A percentile compares a stretch with the other conserved stretches of the same genome.
Conservation (phyloP, 2,329 filamentous ascomycete genomes). For the Penicillium sp. region DNA sequence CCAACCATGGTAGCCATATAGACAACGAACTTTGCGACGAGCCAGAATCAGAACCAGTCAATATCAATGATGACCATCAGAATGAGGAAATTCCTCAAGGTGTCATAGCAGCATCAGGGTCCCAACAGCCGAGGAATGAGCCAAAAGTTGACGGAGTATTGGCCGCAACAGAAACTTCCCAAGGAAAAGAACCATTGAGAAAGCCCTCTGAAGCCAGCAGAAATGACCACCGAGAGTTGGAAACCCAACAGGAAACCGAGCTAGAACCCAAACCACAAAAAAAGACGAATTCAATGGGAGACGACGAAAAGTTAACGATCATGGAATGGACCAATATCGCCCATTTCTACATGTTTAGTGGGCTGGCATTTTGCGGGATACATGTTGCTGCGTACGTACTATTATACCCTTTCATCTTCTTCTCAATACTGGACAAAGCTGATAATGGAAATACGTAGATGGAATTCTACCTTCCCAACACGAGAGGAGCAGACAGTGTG, state of each 20-base stretch:
- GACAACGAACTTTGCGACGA: neutral
- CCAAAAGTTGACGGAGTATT: neutral
- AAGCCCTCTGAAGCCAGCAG: neutral
- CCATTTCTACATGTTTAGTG: constrained; percentile 4
- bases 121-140: neutral
- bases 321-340: neutral
- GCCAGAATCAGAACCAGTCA: no score
- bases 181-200: neutral
- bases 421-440: neutral
- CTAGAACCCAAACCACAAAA: neutral
- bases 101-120: neutral
- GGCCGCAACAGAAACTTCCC: neutral
- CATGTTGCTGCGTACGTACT: constrained; percentile 14
- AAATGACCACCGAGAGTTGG: neutral
- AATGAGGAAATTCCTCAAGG: neutral
- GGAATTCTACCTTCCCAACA: constrained; percentile 10
- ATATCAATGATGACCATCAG: neutral
- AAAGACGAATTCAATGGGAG: no score
- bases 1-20: neutral
- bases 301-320: constrained; percentile 1
- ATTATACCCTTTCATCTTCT: neutral
- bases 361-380: constrained; percentile 5
- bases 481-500: neutral
- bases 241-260: neutral
- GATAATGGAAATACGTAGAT: neutral